Evolutionary conservation across 2,329 filamentous ascomycete species (phyloP).

Genomic region (Claviceps monticola): DNA sequence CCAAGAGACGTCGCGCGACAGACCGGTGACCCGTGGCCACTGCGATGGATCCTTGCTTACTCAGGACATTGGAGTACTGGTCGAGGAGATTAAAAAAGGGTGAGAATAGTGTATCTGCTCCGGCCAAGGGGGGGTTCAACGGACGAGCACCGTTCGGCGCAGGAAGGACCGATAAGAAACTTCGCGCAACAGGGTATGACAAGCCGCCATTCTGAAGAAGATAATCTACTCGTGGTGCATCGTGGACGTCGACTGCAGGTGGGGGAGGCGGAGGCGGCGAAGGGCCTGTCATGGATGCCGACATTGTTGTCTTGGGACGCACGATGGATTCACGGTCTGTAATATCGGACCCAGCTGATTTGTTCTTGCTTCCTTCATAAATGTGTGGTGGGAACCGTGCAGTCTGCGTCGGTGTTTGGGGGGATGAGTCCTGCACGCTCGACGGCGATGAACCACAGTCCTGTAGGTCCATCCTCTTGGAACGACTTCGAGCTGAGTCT

Average conservation of each 20-base stretch:
- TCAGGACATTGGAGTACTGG: slow-evolving; percentile 70
- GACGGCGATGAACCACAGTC: slow-evolving; percentile 33
- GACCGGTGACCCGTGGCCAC: slow-evolving; percentile 93
- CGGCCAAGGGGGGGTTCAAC: slow-evolving; percentile 49
- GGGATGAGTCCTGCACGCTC: slow-evolving; percentile 40
- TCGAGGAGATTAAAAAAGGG: slow-evolving; percentile 74
- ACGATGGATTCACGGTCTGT: slow-evolving; percentile 18
- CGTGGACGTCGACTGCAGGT: slow-evolving; percentile 54
- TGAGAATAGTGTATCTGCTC: slow-evolving; percentile 63
- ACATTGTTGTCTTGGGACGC: slow-evolving; percentile 26
- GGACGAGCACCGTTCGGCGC: slow-evolving; percentile 41
- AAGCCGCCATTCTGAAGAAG: slow-evolving; percentile 80
- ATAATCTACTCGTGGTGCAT: slow-evolving; percentile 79
- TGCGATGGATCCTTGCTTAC: slow-evolving; percentile 75
- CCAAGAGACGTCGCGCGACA: slow-evolving; percentile 77
- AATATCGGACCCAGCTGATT: slow-evolving; percentile 19
- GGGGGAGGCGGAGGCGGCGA: slow-evolving; percentile 40
- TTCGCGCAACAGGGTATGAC: slow-evolving; percentile 54
- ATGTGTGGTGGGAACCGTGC: slow-evolving; percentile 34
- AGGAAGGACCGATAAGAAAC: slow-evolving; percentile 53
- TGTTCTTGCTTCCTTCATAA: slow-evolving; percentile 26
- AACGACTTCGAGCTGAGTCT: slow-evolving; percentile 22
- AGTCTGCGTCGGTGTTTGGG: slow-evolving; percentile 44
- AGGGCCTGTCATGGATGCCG: slow-evolving; percentile 17
- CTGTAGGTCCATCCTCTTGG: slow-evolving; percentile 23